Conservation (phyloP, 164 flowering plant genomes). For the Aristolochia californica region DNA sequence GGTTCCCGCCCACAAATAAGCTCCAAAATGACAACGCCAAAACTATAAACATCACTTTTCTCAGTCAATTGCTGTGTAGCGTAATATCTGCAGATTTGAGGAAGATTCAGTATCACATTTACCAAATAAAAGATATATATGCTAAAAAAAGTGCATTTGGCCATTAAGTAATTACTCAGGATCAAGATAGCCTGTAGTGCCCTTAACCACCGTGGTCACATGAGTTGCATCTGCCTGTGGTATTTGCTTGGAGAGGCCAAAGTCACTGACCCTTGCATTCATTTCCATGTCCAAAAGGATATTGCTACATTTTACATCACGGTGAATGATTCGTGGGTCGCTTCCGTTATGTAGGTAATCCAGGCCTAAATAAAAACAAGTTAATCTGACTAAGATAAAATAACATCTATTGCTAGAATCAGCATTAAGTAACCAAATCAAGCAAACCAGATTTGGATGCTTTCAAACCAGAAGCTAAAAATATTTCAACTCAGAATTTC, state of each 20-base stretch:
- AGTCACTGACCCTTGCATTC: slow-evolving; percentile 82
- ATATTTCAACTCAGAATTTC: not conserved
- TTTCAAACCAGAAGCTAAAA: not conserved
- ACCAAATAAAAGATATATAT: not conserved
- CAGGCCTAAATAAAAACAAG: slow-evolving; percentile 41
- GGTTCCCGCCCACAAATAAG: slow-evolving; percentile 89
- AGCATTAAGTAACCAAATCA: not conserved
- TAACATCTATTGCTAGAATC: not conserved
- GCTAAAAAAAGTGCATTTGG: not conserved
- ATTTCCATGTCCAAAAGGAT: slow-evolving; percentile 66
- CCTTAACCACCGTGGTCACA: slow-evolving; percentile 77
- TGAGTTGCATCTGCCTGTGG: slow-evolving; percentile 57
- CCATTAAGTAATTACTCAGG: slow-evolving; percentile 54
- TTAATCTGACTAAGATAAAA: too few species aligned
- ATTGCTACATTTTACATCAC: slow-evolving; percentile 78
- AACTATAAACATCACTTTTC: slow-evolving; percentile 86
- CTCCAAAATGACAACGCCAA: slow-evolving; percentile 86
- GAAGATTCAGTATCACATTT: slow-evolving; percentile 4
- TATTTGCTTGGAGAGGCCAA: slow-evolving; percentile 84
- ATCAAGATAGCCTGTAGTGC: slow-evolving; percentile 87
- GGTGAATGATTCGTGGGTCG: slow-evolving; percentile 74
- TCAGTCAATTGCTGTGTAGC: slow-evolving; percentile 79
- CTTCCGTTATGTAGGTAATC: slow-evolving; percentile 81
- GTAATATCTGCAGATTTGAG: slow-evolving; percentile 48
- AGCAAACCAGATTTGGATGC: not conserved